A percentile compares a stretch with the other conserved stretches of the same genome.
Evolutionary conservation across 1,139 yeast genomes (phyloP).

Genomic region (Yamadazyma triangularis): DNA sequence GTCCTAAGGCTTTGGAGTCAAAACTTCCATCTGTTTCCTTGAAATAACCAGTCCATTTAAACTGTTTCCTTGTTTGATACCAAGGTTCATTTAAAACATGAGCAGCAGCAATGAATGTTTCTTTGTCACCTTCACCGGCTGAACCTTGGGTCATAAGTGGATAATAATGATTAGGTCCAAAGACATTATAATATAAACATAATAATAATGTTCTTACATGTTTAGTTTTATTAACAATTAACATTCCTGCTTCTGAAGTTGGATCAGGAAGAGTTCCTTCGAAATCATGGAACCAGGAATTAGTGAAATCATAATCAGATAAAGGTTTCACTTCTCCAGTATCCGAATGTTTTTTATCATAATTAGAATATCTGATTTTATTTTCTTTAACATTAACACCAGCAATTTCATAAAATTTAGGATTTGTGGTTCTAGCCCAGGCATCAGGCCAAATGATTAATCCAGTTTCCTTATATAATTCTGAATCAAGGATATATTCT

Average conservation of each 20-base stretch:
- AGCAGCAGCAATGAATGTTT: conserved; percentile 64
- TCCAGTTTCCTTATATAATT: conserved; percentile 37
- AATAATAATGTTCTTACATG: conserved; percentile 50
- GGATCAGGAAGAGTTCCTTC: conserved; percentile 61
- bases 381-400: conserved; percentile 32
- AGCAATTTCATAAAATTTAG: conserved; percentile 43
- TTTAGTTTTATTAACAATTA: conserved; percentile 48
- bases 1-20: conserved; percentile 56
- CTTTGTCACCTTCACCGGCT: conserved; percentile 73
- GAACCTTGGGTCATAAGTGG: conserved; percentile 63
- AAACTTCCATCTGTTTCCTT: conserved; percentile 31
- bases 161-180: conserved; percentile 57
- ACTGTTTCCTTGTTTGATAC: conserved; percentile 49
- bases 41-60: conserved; percentile 52
- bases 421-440: conserved; percentile 48
- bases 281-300: conserved; percentile 48
- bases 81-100: conserved; percentile 44
- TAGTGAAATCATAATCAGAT: conserved; percentile 25
- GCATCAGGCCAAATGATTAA: conserved; percentile 51
- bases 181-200: conserved; percentile 54
- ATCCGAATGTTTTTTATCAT: conserved; percentile 25
- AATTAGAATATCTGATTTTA: conserved; percentile 30
- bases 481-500: conserved; percentile 42
- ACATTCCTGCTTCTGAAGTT: conserved; percentile 61
- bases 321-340: conserved; percentile 25